phyloP scores from a whole-genome alignment of 768 basidiomycete genomes.

The Tremella mesenterica region DNA sequence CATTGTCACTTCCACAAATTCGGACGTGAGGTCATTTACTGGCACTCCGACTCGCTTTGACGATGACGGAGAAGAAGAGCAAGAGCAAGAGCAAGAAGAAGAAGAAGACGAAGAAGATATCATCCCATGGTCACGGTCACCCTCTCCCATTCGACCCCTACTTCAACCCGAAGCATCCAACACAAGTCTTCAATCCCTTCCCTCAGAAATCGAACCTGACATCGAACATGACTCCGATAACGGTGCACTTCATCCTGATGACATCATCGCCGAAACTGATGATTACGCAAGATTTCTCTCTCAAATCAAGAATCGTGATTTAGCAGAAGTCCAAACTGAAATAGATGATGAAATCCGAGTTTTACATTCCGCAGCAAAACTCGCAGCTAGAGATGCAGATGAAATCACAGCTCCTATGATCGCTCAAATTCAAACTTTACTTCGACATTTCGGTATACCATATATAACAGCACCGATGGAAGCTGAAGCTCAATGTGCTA shows the following conservation, averaged over 20 bases:
- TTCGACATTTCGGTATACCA: conserved; percentile 90
- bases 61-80: conserved; percentile 40
- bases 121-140: conserved; percentile 47
- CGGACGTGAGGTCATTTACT: too few relatives aligned
- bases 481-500: conserved; percentile 96
- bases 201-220: conserved; percentile 57
- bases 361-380: conserved; percentile 73
- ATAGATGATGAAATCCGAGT: conserved; percentile 83
- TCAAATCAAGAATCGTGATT: conserved; percentile 74
- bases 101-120: conserved; percentile 30
- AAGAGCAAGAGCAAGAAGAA: conserved; percentile 6
- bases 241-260: conserved; percentile 58
- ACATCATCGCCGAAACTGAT: conserved; percentile 47
- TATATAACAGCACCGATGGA: conserved; percentile 99
- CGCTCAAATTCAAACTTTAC: conserved; percentile 74
- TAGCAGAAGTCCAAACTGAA: conserved; percentile 72
- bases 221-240: conserved; percentile 58
- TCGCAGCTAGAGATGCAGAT: conserved; percentile 86
- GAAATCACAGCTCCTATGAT: conserved; percentile 94
- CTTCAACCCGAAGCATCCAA: conserved; percentile 42
- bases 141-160: conserved; percentile 42
- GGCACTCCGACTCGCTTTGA: neutral
- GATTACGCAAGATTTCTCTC: conserved; percentile 90
- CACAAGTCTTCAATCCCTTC: conserved; percentile 38
- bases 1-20: too few relatives aligned